A percentile compares a stretch with the other conserved stretches of the same genome.
phyloP scores from a whole-genome alignment of 1,139 yeast genomes.

The Arxiozyma heterogenica region DNA sequence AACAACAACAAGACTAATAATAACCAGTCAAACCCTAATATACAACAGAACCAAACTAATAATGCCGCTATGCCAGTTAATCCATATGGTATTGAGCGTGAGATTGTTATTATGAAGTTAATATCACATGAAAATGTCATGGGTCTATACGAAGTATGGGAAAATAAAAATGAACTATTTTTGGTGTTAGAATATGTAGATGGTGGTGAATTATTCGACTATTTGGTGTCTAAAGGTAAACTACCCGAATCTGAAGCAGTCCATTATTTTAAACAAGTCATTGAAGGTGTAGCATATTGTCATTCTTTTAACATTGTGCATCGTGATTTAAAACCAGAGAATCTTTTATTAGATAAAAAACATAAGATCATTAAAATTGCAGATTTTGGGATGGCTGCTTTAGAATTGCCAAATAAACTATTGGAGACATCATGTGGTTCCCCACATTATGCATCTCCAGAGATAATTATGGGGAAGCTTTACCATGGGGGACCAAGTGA shows the following conservation, averaged over 20 bases:
- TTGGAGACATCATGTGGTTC: conserved; percentile 78
- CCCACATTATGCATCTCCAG: conserved; percentile 85
- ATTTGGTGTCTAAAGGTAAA: conserved; percentile 71
- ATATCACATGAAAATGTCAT: conserved; percentile 69
- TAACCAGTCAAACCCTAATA: neutral
- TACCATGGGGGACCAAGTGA: conserved; percentile 80
- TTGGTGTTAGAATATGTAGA: conserved; percentile 72
- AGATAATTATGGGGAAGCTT: conserved; percentile 66
- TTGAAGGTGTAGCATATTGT: neutral
- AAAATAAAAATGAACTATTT: conserved; percentile 64
- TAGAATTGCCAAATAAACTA: conserved; percentile 61
- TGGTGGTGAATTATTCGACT: conserved; percentile 74
- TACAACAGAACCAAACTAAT: conserved; percentile 32
- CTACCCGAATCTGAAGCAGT: conserved; percentile 63
- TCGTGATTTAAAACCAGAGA: conserved; percentile 75
- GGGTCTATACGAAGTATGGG: conserved; percentile 76
- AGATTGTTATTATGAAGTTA: conserved; percentile 72
- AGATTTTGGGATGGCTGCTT: conserved; percentile 83
- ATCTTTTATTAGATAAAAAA: conserved; percentile 52
- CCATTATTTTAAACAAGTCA: neutral
- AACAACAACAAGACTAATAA: conserved; percentile 19
- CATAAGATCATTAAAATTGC: conserved; percentile 66
- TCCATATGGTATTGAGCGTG: conserved; percentile 75
- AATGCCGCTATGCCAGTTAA: conserved; percentile 11
- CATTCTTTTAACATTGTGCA: conserved; percentile 76